phyloP scores from a whole-genome alignment of 129 eudicot genomes.

The Helianthus tuberosus region DNA sequence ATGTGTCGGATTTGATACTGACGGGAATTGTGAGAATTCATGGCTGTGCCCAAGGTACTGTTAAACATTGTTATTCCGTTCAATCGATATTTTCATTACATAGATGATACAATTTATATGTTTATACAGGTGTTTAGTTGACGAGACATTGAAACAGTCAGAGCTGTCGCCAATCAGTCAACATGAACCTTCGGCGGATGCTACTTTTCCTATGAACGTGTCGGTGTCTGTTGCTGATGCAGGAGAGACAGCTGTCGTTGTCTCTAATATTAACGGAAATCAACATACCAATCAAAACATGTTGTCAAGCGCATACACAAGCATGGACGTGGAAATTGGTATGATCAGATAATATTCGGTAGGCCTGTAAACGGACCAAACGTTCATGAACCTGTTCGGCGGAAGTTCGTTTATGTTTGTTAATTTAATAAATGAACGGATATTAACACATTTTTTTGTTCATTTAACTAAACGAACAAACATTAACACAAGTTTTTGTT shows the following conservation, averaged over 20 bases:
- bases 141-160: slow-evolving; percentile 39
- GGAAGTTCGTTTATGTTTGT: too few relatives aligned
- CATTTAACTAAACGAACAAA: too few relatives aligned
- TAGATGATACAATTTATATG: slow-evolving; percentile 15
- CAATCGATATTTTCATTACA: slow-evolving; percentile 11
- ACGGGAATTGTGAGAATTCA: slow-evolving; percentile 70
- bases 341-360: slow-evolving; percentile 17
- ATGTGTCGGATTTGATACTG: slow-evolving; percentile 95
- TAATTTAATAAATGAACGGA: too few relatives aligned
- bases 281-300: slow-evolving; percentile 32
- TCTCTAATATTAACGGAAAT: slow-evolving; percentile 64
- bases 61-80: not conserved
- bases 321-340: slow-evolving; percentile 27
- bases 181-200: slow-evolving; percentile 38
- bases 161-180: slow-evolving; percentile 45
- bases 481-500: too few relatives aligned
- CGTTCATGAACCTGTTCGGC: too few relatives aligned
- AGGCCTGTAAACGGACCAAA: too few relatives aligned
- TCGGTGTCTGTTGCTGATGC: slow-evolving; percentile 80
- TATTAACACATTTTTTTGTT: too few relatives aligned
- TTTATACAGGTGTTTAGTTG: slow-evolving; percentile 60
- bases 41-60: slow-evolving; percentile 93
- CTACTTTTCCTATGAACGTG: slow-evolving; percentile 64
- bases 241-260: slow-evolving; percentile 94
- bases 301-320: slow-evolving; percentile 35